Conservation (phyloP, 2,329 filamentous ascomycete species). For the Fonsecaea erecta region DNA sequence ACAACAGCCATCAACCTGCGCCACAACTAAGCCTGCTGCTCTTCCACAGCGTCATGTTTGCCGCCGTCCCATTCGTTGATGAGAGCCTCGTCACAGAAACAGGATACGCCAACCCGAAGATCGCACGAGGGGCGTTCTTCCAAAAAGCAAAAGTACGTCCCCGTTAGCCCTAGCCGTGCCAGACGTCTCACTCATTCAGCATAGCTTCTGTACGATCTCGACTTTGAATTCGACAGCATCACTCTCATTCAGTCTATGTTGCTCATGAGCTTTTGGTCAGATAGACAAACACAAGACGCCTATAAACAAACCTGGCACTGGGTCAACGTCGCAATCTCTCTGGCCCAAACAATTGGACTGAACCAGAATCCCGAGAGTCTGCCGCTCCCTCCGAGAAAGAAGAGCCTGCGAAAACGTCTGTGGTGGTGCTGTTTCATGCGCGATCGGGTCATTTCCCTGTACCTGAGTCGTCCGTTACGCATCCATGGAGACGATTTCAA, state of each 20-base stretch:
- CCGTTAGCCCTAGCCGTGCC: background rate
- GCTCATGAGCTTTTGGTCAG: conserved; percentile 65
- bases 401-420: background rate
- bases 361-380: background rate
- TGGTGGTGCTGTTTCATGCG: conserved; percentile 16
- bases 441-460: background rate
- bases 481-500: conserved; percentile 74
- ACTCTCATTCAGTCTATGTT: conserved; percentile 84
- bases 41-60: conserved; percentile 94
- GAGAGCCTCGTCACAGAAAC: background rate
- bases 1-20: conserved; percentile 67
- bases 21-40: conserved; percentile 79
- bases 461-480: conserved; percentile 72
- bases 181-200: background rate
- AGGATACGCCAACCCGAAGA: conserved; percentile 60
- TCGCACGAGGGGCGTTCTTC: conserved; percentile 82
- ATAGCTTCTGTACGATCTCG: conserved; percentile 81
- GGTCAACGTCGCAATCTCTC: conserved; percentile 7
- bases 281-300: background rate
- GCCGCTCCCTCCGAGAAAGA: background rate
- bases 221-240: conserved; percentile 87
- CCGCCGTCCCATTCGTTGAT: conserved; percentile 77
- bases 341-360: conserved; percentile 8
- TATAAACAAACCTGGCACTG: conserved; percentile 11
- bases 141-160: conserved; percentile 60